Evolutionary conservation across 768 basidiomycete species (phyloP), one percentile per base, ranked within the genome.

Genomic region (Cantharellus cinnabarinus): DNA sequence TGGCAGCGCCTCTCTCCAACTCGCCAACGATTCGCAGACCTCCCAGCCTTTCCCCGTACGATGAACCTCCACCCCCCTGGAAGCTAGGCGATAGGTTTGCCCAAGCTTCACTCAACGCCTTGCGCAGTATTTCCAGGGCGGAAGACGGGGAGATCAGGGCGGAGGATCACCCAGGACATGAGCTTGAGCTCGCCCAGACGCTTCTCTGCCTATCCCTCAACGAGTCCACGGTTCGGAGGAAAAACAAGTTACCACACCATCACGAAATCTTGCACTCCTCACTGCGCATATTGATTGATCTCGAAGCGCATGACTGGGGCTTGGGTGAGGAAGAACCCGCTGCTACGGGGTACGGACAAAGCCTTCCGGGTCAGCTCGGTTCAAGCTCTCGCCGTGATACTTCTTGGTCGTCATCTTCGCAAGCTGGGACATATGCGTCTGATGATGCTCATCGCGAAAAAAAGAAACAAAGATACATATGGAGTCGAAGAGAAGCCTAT

Each of bases 1-100:
- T 87, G 41, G 85, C 86, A 3, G 84, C 87, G 20, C 85, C 83
- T 4, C 70, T 82, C 56, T 86, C 83, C 29, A 81, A 79, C 61
- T 81, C 81, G 59, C 77, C 82, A 41, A 73, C 75, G 20, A 71
- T 83, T 58, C 77, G 75, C 56, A 79, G 78, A 29, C 73, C 70
- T 3, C 10, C 44, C 44, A 1, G 44, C 44, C 29, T 29, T 10
- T 10, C 29, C 44, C 44, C 44, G 44, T 29, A 48, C 29, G 20
- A 29, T 29, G 10, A 48, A 10, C 44, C 44, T 29, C 44, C 77
- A 79, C 5, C 29, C 3, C 42, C 55, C n/a, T 59, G 60, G 58
- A 58, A 61, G 29, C 35, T 62, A 4, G 64, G 63, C 5, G 65
- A 66, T 39, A 64, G 62, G 3, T 78, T 75, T 60, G 75, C 76